Percentiles rank a stretch among this genome's conserved stretches.
phyloP scores from a whole-genome alignment of 768 basidiomycete genomes.

The Termitomyces sp. region DNA sequence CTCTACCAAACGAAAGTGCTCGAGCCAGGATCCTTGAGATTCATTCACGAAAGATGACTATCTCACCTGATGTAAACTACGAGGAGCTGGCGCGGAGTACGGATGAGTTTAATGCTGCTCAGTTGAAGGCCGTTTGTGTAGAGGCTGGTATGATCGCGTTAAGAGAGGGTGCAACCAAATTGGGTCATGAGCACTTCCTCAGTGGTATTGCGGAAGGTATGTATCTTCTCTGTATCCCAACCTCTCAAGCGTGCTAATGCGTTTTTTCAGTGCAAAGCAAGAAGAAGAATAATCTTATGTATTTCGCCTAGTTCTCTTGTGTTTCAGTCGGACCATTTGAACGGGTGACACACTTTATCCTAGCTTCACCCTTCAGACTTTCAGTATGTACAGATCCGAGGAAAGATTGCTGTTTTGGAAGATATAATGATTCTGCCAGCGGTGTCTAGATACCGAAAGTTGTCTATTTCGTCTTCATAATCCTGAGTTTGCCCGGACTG shows the following conservation, averaged over 20 bases:
- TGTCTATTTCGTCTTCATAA: constrained; percentile 86
- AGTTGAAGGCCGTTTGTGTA: constrained; percentile 96
- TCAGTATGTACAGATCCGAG: background rate
- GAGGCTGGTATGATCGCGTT: constrained; percentile 99
- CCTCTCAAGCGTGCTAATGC: constrained; percentile 1
- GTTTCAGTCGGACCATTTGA: background rate
- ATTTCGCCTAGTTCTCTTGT: constrained; percentile 65
- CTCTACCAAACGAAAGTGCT: constrained; percentile 94
- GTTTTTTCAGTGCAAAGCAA: constrained; percentile 83
- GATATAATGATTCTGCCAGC: background rate
- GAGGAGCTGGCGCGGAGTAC: constrained; percentile 96
- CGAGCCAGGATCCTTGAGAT: constrained; percentile 95
- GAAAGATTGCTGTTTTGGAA: background rate
- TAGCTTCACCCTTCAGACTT: background rate
- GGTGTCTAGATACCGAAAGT: background rate
- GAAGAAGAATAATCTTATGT: constrained; percentile 99
- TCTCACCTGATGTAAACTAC: constrained; percentile 86
- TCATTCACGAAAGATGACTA: constrained; percentile 95
- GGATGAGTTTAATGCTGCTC: constrained; percentile 98
- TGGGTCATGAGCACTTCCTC: constrained; percentile 95
- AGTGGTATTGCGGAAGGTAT: constrained; percentile 85
- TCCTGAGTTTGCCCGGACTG: constrained; percentile 72
- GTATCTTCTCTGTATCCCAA: constrained; percentile 18
- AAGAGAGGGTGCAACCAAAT: constrained; percentile 83
- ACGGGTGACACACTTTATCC: background rate